phyloP scores from a whole-genome alignment of 2,329 filamentous ascomycete species.

The Xylariaceae sp. region DNA sequence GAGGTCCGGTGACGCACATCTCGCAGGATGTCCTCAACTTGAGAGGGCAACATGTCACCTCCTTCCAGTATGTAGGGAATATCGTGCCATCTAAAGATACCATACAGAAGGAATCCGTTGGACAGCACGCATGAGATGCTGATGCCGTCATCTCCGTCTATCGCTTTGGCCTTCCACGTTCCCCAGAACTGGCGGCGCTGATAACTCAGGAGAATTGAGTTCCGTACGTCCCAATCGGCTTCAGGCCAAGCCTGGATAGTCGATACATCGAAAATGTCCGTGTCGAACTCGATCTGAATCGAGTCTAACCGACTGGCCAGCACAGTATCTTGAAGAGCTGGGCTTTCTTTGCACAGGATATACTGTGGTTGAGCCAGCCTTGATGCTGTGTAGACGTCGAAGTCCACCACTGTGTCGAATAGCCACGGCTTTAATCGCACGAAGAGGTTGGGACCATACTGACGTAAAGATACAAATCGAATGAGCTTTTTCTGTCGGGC shows the following conservation, averaged over 20 bases:
- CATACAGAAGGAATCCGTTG: conserved; percentile 18
- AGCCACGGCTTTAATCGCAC: conserved; percentile 17
- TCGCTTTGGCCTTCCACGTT: conserved; percentile 14
- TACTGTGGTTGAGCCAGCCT: conserved; percentile 17
- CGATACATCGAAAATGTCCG: conserved; percentile 15
- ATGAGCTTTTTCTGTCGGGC: conserved; percentile 17
- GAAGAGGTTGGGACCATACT: conserved; percentile 20
- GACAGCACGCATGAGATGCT: conserved; percentile 18
- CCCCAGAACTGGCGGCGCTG: conserved; percentile 21
- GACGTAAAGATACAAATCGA: conserved; percentile 16
- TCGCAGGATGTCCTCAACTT: conserved; percentile 16
- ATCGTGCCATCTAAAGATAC: conserved; percentile 14
- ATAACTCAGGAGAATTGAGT: conserved; percentile 20
- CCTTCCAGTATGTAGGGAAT: conserved; percentile 10
- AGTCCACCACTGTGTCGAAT: conserved; percentile 15
- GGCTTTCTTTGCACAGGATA: conserved; percentile 16
- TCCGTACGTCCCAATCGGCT: conserved; percentile 20
- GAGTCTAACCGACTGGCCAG: conserved; percentile 15
- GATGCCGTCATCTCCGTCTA: conserved; percentile 12
- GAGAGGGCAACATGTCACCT: conserved; percentile 15
- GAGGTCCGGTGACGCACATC: conserved; percentile 10
- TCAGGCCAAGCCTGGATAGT: conserved; percentile 14
- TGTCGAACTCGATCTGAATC: conserved; percentile 16
- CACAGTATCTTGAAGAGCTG: conserved; percentile 13
- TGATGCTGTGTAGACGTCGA: conserved; percentile 17